Evolutionary conservation across 768 basidiomycete genomes (phyloP), one percentile per base, ranked within the genome.

Genomic region (Butyriboletus loyo): DNA sequence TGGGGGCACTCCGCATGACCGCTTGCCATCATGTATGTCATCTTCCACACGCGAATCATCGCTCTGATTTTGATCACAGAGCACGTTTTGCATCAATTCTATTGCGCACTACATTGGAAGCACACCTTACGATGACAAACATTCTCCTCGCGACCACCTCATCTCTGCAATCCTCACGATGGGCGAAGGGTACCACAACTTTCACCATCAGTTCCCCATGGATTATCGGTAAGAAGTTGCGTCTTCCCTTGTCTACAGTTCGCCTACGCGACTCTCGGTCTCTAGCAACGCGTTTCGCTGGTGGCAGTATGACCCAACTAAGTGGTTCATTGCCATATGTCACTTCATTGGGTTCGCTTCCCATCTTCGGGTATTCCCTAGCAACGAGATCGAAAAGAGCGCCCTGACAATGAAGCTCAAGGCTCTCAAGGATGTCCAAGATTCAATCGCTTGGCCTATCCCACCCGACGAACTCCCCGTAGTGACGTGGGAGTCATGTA

Each of bases 201-300:
- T 91, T 69, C 89, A 92, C 68, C 89, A 92, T 65, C 89, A 93
- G 59, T 93, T 92, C 73, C 91, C 90, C 9, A 89, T 86, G 86
- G 80, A 81, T 60, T 81, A 78, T 68, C 57, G 66, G 62, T 63
- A 46, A 53, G 46, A 25, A 13, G 13, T 38, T 14, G 25, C 21
- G 11, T 50, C 6, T 28, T 45, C 32, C 21, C 14, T n/a, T 13
- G 27, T 38, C 38, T 41, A 35, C 19, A n/a, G 41, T 30, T 40
- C 31, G 14, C 52, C 57, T 43, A 58, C 49, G 49, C 57, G 27
- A 31, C 22, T 28, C 5, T 35, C 40, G 39, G 43, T 41, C 34
- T 19, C 38, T 46, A 70, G 90, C 41, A 92, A 92, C 63, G 89
- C 89, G 5, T 82, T 80, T 58, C 68, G 76, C 19, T 89, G 86